Conservation (phyloP, 805 yeast species). For the Candida ficus region DNA sequence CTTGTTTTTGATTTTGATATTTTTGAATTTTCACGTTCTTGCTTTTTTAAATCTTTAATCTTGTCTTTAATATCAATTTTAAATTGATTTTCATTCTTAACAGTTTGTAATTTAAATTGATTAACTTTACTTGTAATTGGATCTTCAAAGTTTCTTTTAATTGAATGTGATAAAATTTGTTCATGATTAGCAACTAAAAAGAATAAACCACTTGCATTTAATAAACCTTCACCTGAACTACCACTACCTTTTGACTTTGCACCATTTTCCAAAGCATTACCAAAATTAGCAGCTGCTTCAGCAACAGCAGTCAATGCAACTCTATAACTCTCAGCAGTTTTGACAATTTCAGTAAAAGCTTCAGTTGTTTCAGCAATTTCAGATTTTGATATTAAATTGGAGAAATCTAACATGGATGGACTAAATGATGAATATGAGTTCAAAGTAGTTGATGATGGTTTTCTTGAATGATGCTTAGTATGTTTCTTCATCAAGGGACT, state of each 20-base stretch:
- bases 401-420: slow-evolving; percentile 49
- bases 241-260: slow-evolving; percentile 62
- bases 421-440: slow-evolving; percentile 21
- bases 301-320: slow-evolving; percentile 43
- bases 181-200: slow-evolving; percentile 74
- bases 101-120: slow-evolving; percentile 38
- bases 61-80: slow-evolving; percentile 47
- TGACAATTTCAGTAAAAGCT: slow-evolving; percentile 42
- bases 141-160: slow-evolving; percentile 48
- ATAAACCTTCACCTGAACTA: slow-evolving; percentile 53
- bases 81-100: slow-evolving; percentile 47
- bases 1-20: slow-evolving; percentile 56
- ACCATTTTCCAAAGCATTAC: slow-evolving; percentile 59
- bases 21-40: slow-evolving; percentile 57
- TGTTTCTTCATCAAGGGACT: no score
- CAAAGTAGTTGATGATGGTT: slow-evolving; percentile 7
- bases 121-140: slow-evolving; percentile 45
- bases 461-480: slow-evolving; percentile 1
- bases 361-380: slow-evolving; percentile 50
- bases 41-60: slow-evolving; percentile 46
- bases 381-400: slow-evolving; percentile 52
- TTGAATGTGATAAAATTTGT: slow-evolving; percentile 55
- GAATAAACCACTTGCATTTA: slow-evolving; percentile 73
- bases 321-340: slow-evolving; percentile 42
- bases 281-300: slow-evolving; percentile 64